Evolutionary conservation across 164 flowering plant species (phyloP), one percentile per base, ranked within the genome.

Genomic region (Cinnamomum chago): DNA sequence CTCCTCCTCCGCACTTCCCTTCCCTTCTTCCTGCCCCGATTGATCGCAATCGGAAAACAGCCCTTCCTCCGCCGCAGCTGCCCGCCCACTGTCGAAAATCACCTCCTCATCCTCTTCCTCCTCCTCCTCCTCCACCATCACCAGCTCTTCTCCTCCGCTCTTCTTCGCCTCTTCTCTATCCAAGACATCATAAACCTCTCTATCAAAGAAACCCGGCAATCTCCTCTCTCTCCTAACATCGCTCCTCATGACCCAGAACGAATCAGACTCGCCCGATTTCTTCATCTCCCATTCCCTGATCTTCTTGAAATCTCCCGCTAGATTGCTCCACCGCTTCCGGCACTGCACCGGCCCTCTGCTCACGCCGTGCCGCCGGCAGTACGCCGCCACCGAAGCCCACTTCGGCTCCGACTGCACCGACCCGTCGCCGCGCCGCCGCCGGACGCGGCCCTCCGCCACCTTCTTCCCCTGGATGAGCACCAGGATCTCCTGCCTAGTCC

Each of bases 401-500:
- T 95, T 95, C 28, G 97, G 95, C 76, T 95, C 99, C 14, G 77
- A 69, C 5, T 70, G 81, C 40, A 58, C 67, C 66, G 92, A 72
- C 64, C 89, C 94, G 27, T 22, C 70, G 10, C 35, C 17, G 15
- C 70, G 62, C 0, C 88, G 90, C 62, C 92, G 73, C 22, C 90
- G 78, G 13, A 83, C 94, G 76, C 92, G 76, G 51, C 68, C 86
- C 88, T 95, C 99, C 3, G 93, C 96, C 9, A 85, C 93, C 68
- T 76, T 81, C 80, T 95, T 93, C 6, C 95, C 98, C 71, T 93
- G 94, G 68, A 95, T 93, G 22, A 95, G 84, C 0, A 94, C 94
- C 13, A 95, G 87, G 28, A 90, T 93, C 79, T 95, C 99, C 67
- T 95, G 97, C 55, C 97, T 65, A 28, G 97, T 94, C 99, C 99